phyloP scores from a whole-genome alignment of 1,284 basidiomycete genomes.

The Pascua guehoae region DNA sequence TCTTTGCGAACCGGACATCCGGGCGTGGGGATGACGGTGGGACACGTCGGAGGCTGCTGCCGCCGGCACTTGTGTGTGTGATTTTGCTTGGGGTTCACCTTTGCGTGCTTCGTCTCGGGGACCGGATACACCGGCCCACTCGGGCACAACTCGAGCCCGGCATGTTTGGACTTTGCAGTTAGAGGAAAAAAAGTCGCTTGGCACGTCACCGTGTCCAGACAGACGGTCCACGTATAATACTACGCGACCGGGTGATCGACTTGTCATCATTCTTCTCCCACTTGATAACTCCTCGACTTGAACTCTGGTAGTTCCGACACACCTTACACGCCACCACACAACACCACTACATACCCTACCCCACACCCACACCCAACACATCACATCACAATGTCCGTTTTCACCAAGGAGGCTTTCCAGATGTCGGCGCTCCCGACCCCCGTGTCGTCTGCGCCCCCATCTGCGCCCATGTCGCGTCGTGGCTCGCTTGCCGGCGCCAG shows the following conservation, averaged over 20 bases:
- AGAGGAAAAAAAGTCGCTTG: too few relatives aligned
- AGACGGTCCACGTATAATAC: too few relatives aligned
- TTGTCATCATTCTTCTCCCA: not conserved
- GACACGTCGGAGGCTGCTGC: too few relatives aligned
- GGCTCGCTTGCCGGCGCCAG: conserved; percentile 30
- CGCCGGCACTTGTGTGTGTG: too few relatives aligned
- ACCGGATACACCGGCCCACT: too few relatives aligned
- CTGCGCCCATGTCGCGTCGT: conserved; percentile 33
- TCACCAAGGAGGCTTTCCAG: conserved; percentile 49
- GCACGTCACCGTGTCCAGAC: too few relatives aligned
- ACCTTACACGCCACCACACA: not conserved
- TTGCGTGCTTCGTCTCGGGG: too few relatives aligned
- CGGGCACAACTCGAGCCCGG: too few relatives aligned
- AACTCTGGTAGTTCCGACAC: not conserved
- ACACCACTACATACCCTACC: conserved; percentile 1
- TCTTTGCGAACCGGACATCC: too few relatives aligned
- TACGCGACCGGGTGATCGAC: not conserved
- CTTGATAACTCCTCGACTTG: not conserved
- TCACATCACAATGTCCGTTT: conserved; percentile 46
- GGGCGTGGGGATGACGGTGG: too few relatives aligned
- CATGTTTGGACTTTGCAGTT: too few relatives aligned
- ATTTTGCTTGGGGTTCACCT: too few relatives aligned
- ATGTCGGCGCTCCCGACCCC: conserved; percentile 46
- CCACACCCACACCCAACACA: conserved; percentile 39
- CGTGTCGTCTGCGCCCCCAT: conserved; percentile 27